Evolutionary conservation across 1,139 yeast genomes (phyloP), one percentile per base, ranked within the genome.

Genomic region (Pichia cactophila): DNA sequence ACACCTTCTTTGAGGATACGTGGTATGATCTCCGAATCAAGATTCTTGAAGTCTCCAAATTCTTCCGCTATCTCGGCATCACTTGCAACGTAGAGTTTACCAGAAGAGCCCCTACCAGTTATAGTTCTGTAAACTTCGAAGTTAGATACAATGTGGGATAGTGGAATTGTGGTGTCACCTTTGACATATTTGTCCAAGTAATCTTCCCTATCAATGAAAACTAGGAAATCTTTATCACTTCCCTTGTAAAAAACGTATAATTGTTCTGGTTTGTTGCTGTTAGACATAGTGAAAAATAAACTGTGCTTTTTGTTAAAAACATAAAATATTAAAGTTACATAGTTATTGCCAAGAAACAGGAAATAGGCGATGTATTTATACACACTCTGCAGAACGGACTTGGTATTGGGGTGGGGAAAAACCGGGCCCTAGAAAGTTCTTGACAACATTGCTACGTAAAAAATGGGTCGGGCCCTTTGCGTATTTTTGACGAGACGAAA

Each of bases 71-170:
- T 67, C 55, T 81, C 83, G 23, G 71, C 68, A 51, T 78, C 75
- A n/a, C 90, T 81, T 2, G 94, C 95, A 60, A 79, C 82, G 52
- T 83, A 88, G 36, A 84, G 66, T 9, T 76, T 74, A 50, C 95
- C 95, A 58, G 80, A 86, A 4, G 78, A 69, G 35, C 95, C 95
- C 42, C 68, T 68, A 45, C 86, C 85, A 44, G 72, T 72, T 56
- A 77, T 75, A 52, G 78, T 75, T 33, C 77, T 72, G 63, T 75
- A 86, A 16, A 86, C 75, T 61, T 83, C 78, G 70, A 78, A 85
- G 17, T 77, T 72, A 0, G 83, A 81, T 2, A 86, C 81, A 28
- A 83, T 75, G 41, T 81, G 82, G 14, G 82, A 72, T 55, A 86
- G 69, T 39, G 94, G 85, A 43, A 79, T 66, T 20, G 80, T 68